Percentiles rank a stretch among this genome's conserved stretches.
Conservation (phyloP, 192 early-diverging fungal species). For the Backusella tarrabulga region DNA sequence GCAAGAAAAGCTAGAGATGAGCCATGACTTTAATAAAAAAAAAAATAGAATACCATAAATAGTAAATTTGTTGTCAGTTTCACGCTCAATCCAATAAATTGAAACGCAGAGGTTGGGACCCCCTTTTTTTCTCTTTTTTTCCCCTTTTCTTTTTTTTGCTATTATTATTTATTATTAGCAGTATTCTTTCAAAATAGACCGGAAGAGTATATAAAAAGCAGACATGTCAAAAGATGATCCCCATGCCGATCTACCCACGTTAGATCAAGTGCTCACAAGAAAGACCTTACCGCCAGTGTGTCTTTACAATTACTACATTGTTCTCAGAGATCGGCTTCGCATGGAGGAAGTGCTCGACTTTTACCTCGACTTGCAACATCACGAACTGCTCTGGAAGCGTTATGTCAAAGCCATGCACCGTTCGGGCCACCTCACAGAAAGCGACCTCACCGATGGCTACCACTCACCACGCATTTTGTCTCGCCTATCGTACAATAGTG, state of each 20-base stretch:
- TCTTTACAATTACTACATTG: slow-evolving; percentile 75
- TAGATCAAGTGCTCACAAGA: slow-evolving; percentile 66
- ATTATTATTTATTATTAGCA: neutral
- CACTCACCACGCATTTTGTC: slow-evolving; percentile 30
- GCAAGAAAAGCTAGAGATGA: neutral
- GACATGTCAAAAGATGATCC: slow-evolving; percentile 3
- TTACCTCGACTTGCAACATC: slow-evolving; percentile 70
- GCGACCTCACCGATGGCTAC: slow-evolving; percentile 29
- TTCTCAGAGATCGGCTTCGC: slow-evolving; percentile 64
- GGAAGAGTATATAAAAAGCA: neutral
- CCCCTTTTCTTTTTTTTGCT: neutral
- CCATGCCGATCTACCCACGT: slow-evolving; percentile 52
- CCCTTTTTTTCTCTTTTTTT: slow-evolving; percentile 6
- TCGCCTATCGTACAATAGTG: slow-evolving; percentile 24
- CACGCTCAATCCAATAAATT: neutral
- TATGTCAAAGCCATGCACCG: slow-evolving; percentile 46
- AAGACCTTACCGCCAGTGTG: slow-evolving; percentile 71
- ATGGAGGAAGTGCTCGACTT: slow-evolving; percentile 74
- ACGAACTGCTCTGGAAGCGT: slow-evolving; percentile 64
- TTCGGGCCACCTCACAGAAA: slow-evolving; percentile 29
- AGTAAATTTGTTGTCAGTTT: neutral
- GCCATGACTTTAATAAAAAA: neutral
- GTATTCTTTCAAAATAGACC: neutral
- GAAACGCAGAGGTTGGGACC: neutral
- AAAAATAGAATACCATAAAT: neutral